Conservation (phyloP, 2,329 filamentous ascomycete species). For the Diaporthe longicolla region DNA sequence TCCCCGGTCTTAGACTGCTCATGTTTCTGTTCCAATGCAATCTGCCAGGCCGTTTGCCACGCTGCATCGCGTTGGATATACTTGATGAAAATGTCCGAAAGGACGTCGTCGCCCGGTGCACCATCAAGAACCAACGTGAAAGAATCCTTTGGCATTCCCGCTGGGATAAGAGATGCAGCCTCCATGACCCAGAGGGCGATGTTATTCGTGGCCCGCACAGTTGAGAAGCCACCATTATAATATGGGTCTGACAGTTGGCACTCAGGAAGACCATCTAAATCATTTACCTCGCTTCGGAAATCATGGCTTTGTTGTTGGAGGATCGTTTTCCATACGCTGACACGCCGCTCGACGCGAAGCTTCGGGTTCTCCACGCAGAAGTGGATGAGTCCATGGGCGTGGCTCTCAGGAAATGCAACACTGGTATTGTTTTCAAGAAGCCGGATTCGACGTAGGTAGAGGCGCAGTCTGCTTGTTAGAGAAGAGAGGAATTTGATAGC, state of each 20-base stretch:
- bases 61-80: conserved; percentile 9
- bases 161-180: not conserved
- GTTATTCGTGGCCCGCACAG: not conserved
- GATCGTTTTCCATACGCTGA: conserved; percentile 2
- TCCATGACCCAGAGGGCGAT: conserved; percentile 15
- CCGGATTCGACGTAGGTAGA: not conserved
- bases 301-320: not conserved
- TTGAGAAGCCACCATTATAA: not conserved
- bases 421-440: conserved; percentile 5
- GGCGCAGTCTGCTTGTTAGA: not conserved
- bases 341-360: not conserved
- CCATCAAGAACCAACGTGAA: conserved; percentile 13
- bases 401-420: conserved; percentile 11
- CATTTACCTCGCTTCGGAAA: not conserved
- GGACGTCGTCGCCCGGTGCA: not conserved
- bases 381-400: not conserved
- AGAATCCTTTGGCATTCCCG: not conserved
- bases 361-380: conserved; percentile 3
- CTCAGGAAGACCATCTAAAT: not conserved
- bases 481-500: conserved; percentile 1
- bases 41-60: conserved; percentile 2
- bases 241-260: rapidly evolving
- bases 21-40: too few relatives aligned
- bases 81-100: not conserved
- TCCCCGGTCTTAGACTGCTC: too few relatives aligned